Evolutionary conservation across 306 rosid species (phyloP).

Genomic region (Cyclanthera cordifolia): DNA sequence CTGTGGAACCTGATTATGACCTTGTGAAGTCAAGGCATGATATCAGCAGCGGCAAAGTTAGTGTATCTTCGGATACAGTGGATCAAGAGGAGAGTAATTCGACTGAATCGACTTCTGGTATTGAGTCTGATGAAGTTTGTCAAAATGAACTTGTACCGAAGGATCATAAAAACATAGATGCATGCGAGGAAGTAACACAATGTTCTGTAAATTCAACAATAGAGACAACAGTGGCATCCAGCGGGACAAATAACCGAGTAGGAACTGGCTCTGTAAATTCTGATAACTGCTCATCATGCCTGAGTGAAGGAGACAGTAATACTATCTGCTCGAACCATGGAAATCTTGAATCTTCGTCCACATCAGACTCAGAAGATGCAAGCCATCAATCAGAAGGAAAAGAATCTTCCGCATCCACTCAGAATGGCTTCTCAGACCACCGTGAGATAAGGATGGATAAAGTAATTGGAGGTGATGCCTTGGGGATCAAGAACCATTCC

Average conservation of each 20-base stretch:
- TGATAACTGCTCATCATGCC: slow-evolving; percentile 71
- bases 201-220: slow-evolving; percentile 15
- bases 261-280: slow-evolving; percentile 43
- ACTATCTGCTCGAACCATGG: slow-evolving; percentile 58
- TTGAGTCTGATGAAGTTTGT: slow-evolving; percentile 31
- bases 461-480: slow-evolving; percentile 22
- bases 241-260: slow-evolving; percentile 30
- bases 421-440: slow-evolving; percentile 41
- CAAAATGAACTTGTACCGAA: slow-evolving; percentile 32
- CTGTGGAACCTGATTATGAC: slow-evolving; percentile 2
- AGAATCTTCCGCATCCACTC: slow-evolving; percentile 31
- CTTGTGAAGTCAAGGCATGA: slow-evolving; percentile 29
- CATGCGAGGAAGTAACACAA: slow-evolving; percentile 24
- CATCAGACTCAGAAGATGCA: slow-evolving; percentile 86
- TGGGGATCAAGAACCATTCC: slow-evolving; percentile 20
- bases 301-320: slow-evolving; percentile 80
- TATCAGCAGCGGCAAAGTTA: slow-evolving; percentile 20
- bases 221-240: slow-evolving; percentile 15
- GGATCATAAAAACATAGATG: slow-evolving; percentile 29
- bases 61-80: slow-evolving; percentile 28
- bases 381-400: slow-evolving; percentile 68
- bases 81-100: slow-evolving; percentile 31
- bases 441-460: slow-evolving; percentile 34
- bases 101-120: slow-evolving; percentile 31
- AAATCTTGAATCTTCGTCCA: slow-evolving; percentile 67